phyloP scores from a whole-genome alignment of 164 flowering plant species.

The Vitis rotundifolia region DNA sequence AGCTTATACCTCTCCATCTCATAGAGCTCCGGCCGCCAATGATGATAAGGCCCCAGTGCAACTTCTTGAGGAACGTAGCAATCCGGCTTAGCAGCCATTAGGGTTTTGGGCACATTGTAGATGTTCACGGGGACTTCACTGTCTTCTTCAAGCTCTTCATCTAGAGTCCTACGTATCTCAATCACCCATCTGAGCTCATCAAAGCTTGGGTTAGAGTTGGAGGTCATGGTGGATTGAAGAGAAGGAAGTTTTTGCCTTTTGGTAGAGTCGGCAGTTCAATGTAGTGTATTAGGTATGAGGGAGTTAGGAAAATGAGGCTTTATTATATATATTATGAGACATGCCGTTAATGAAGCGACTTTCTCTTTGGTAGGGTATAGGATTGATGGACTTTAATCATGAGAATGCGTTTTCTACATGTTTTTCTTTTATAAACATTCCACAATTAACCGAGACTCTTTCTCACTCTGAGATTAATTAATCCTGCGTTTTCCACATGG shows the following conservation, averaged over 20 bases:
- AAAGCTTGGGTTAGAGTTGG: constrained; percentile 16
- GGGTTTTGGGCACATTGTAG: constrained; percentile 44
- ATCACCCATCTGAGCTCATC: constrained; percentile 52
- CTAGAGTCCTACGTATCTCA: constrained; percentile 43
- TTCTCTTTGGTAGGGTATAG: too few species aligned
- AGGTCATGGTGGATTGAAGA: constrained; percentile 1
- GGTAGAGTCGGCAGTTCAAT: neutral
- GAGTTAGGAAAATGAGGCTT: neutral
- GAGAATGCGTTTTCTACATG: too few species aligned
- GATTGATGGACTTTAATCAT: too few species aligned
- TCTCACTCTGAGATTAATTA: too few species aligned
- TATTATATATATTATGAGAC: too few species aligned
- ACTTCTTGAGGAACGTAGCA: constrained; percentile 49
- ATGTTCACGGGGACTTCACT: constrained; percentile 37
- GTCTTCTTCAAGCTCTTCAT: constrained; percentile 49
- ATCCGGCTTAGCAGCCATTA: constrained; percentile 35
- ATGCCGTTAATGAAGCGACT: too few species aligned
- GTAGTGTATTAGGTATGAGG: neutral
- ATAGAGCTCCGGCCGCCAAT: constrained; percentile 38
- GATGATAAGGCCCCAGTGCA: constrained; percentile 57
- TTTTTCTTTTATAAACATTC: too few species aligned
- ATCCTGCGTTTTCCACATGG: too few species aligned
- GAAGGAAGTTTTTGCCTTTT: constrained; percentile 1
- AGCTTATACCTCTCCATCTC: constrained; percentile 54
- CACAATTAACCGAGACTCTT: too few species aligned